Evolutionary conservation across 2,329 filamentous ascomycete species (phyloP).

Genomic region (Diatrype stigma): DNA sequence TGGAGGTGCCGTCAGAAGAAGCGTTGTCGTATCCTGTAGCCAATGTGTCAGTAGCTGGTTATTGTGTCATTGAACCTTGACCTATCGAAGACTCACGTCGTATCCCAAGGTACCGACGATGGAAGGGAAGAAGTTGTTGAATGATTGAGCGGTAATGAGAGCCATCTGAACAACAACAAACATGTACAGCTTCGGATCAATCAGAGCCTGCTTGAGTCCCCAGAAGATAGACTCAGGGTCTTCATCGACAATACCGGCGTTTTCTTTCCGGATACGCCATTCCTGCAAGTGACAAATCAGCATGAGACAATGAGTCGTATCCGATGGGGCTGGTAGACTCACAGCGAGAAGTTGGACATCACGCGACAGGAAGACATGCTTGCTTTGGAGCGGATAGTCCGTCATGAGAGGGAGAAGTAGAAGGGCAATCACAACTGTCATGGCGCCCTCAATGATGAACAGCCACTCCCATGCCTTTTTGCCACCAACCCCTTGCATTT

Average conservation of each 20-base stretch:
- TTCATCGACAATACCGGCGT: conserved; percentile 19
- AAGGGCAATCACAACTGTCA: conserved; percentile 31
- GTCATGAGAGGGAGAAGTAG: conserved; percentile 11
- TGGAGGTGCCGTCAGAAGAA: conserved; percentile 17
- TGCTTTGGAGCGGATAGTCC: conserved; percentile 14
- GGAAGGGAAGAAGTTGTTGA: conserved; percentile 17
- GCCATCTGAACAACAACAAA: conserved; percentile 21
- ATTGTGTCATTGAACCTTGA: background rate
- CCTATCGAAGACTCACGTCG: background rate
- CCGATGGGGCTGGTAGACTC: too few relatives aligned
- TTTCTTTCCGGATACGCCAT: conserved; percentile 22
- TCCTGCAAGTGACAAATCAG: conserved; percentile 23
- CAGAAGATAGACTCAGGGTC: conserved; percentile 17
- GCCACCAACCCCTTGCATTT: conserved; percentile 26
- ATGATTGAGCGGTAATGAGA: conserved; percentile 15
- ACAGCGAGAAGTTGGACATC: conserved; percentile 14
- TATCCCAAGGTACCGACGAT: conserved; percentile 14
- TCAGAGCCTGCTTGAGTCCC: conserved; percentile 13
- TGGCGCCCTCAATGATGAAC: conserved; percentile 33
- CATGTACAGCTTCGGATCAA: conserved; percentile 21
- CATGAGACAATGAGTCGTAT: too few relatives aligned
- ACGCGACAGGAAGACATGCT: conserved; percentile 9
- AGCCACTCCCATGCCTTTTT: conserved; percentile 34
- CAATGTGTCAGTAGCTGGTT: too few relatives aligned
- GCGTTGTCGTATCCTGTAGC: conserved; percentile 12